Evolutionary conservation across 306 rosid species (phyloP).

Genomic region (Vigna trinervia): DNA sequence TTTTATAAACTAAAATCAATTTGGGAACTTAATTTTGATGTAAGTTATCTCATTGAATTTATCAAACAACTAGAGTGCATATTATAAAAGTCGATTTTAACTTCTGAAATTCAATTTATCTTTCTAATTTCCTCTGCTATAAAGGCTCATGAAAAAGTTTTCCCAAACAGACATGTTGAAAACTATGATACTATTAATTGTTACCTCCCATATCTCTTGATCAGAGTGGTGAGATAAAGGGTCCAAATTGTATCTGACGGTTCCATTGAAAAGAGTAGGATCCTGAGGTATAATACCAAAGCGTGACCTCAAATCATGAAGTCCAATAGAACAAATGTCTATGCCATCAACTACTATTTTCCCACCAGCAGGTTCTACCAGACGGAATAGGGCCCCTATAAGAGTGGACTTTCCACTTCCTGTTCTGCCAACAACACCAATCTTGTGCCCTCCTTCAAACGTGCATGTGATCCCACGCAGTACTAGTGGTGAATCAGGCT

Average conservation of each 20-base stretch:
- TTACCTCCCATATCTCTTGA: slow-evolving; percentile 87
- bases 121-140: neutral
- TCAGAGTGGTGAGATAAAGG: slow-evolving; percentile 70
- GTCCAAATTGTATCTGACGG: slow-evolving; percentile 79
- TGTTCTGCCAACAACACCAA: slow-evolving; percentile 81
- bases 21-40: neutral
- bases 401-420: slow-evolving; percentile 91
- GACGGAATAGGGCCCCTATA: slow-evolving; percentile 72
- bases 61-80: neutral
- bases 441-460: slow-evolving; percentile 78
- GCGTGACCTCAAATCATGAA: slow-evolving; percentile 80
- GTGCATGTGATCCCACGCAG: slow-evolving; percentile 79
- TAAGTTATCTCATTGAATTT: neutral
- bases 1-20: neutral
- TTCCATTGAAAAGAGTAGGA: slow-evolving; percentile 87
- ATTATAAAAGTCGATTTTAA: neutral
- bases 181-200: neutral
- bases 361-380: slow-evolving; percentile 77
- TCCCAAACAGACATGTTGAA: neutral
- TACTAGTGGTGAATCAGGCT: slow-evolving; percentile 70
- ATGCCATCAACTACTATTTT: slow-evolving; percentile 69
- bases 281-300: slow-evolving; percentile 88
- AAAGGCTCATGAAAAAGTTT: neutral
- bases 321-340: slow-evolving; percentile 77
- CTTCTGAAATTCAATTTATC: neutral